Conservation (phyloP, 139 green algal species). For the Tetradesmus obliquus region DNA sequence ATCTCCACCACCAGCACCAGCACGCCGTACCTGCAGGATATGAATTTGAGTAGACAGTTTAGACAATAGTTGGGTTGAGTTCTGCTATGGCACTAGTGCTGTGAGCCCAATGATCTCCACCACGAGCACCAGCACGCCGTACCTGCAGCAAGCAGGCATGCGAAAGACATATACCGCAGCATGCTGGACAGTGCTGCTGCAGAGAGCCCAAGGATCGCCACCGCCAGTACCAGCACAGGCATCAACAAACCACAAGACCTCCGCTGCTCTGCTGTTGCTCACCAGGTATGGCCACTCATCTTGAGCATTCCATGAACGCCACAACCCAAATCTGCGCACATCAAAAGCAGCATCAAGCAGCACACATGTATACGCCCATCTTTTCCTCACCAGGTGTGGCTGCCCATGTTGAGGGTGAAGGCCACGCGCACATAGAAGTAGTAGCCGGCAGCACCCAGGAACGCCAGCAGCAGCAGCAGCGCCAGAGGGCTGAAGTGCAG, state of each 20-base stretch:
- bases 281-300: constrained; percentile 47
- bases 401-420: constrained; percentile 45
- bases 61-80: not conserved
- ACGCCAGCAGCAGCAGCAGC: constrained; percentile 29
- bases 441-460: constrained; percentile 42
- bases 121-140: constrained; percentile 53
- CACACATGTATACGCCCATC: not conserved
- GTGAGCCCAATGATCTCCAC: constrained; percentile 57
- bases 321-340: not conserved
- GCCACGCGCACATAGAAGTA: constrained; percentile 45
- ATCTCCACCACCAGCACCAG: constrained; percentile 58
- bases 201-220: not conserved
- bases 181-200: not conserved
- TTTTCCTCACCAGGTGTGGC: constrained; percentile 38
- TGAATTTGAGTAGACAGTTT: not conserved
- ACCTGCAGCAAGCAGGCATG: constrained; percentile 13
- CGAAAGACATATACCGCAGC: not conserved
- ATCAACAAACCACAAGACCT: not conserved
- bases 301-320: not conserved
- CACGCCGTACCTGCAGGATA: constrained; percentile 45
- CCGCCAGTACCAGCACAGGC: not conserved
- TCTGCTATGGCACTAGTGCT: constrained; percentile 55
- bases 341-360: not conserved
- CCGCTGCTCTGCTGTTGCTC: not conserved
- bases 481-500: constrained; percentile 13